A percentile compares a stretch with the other conserved stretches of the same genome.
These are phyloP conservation scores for Mallotus repandus DNA, from an alignment of 441 rosid species.

Conservation along the genomic window DNA sequence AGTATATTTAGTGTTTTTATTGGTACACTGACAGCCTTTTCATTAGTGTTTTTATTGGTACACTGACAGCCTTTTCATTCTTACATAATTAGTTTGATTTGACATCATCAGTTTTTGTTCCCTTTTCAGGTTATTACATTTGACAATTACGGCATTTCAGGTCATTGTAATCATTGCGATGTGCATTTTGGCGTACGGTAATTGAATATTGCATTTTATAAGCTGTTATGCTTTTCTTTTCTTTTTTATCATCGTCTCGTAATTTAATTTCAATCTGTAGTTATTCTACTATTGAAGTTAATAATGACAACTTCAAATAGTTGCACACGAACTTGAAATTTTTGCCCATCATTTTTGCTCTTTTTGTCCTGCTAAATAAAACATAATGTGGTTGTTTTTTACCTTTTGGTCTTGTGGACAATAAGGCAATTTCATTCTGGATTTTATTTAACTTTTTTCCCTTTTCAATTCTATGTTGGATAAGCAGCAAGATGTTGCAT, in stretches of 20 bases:
- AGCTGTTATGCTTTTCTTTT: too few species aligned
- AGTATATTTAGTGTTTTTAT: too few species aligned
- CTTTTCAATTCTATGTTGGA: conserved; percentile 22
- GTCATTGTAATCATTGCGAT: conserved; percentile 81
- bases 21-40: too few species aligned
- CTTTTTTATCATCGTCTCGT: background rate
- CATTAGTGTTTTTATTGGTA: background rate
- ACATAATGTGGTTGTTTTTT: background rate
- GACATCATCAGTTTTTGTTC: conserved; percentile 1
- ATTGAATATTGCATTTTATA: conserved; percentile 19
- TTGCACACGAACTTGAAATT: background rate
- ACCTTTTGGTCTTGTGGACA: background rate
- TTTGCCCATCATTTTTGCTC: background rate
- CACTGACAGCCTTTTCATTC: background rate
- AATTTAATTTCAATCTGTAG: background rate
- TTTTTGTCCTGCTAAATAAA: background rate
- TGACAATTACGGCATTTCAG: conserved; percentile 74
- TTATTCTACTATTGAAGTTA: background rate
- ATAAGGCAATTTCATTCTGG: background rate
- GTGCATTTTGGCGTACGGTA: conserved; percentile 67
- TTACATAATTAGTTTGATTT: background rate
- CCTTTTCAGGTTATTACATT: conserved; percentile 65
- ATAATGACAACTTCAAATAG: background rate
- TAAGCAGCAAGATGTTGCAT: conserved; percentile 50
- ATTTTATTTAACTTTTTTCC: background rate